phyloP scores from a whole-genome alignment of 495 filamentous ascomycete species.

The Hypoxylon fuscum region DNA sequence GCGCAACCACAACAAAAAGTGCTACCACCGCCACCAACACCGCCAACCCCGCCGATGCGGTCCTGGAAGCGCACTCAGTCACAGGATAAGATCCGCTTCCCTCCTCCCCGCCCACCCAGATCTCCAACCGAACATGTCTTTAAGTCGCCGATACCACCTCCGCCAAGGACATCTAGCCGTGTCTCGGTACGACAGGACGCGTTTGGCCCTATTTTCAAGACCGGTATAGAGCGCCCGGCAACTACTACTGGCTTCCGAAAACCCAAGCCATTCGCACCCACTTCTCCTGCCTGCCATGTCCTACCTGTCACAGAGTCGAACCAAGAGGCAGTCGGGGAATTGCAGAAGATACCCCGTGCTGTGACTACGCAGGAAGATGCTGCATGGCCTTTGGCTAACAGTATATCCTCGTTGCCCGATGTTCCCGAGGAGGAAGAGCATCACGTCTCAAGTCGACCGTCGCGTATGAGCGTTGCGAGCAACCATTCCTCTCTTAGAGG shows the following conservation, averaged over 20 bases:
- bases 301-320: conserved; percentile 44
- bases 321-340: conserved; percentile 37
- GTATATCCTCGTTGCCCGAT: conserved; percentile 65
- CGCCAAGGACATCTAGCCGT: conserved; percentile 60
- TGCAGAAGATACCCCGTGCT: conserved; percentile 46
- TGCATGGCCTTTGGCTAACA: conserved; percentile 56
- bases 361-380: conserved; percentile 60
- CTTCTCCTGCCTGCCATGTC: conserved; percentile 38
- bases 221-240: conserved; percentile 50
- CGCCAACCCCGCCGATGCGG: conserved; percentile 37
- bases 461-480: conserved; percentile 52
- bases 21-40: conserved; percentile 33
- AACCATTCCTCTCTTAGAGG: conserved; percentile 54
- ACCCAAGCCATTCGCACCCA: conserved; percentile 47
- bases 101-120: conserved; percentile 59
- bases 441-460: conserved; percentile 35
- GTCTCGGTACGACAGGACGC: conserved; percentile 54
- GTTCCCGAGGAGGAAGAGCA: conserved; percentile 80
- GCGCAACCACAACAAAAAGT: conserved; percentile 25
- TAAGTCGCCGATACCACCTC: conserved; percentile 47
- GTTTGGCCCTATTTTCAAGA: conserved; percentile 45
- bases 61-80: conserved; percentile 52
- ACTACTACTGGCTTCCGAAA: conserved; percentile 53
- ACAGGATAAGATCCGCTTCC: conserved; percentile 56
- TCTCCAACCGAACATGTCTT: conserved; percentile 51